Percentiles rank a stretch among this genome's conserved stretches.
Evolutionary conservation across 805 yeast genomes (phyloP).

Genomic region (Metschnikowia continentalis): DNA sequence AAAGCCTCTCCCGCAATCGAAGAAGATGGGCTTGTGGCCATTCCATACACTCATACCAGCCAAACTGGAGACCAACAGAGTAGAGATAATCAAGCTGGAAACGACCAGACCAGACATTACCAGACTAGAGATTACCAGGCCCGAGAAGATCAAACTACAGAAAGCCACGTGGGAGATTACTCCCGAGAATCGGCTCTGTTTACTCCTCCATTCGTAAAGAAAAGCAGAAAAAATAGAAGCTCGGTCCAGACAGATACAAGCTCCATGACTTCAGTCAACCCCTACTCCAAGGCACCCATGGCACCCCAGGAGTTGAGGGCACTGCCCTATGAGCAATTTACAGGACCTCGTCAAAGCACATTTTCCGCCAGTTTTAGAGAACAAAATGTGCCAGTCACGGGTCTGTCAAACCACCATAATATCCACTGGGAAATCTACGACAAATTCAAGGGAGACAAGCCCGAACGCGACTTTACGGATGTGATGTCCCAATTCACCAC

Average conservation of each 20-base stretch:
- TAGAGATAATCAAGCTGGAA: too few species aligned
- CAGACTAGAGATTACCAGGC: too few species aligned
- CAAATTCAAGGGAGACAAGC: not conserved
- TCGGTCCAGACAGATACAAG: not conserved
- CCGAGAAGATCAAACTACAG: too few species aligned
- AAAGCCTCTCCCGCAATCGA: not conserved
- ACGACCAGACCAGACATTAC: too few species aligned
- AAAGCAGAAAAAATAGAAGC: not conserved
- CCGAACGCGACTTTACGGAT: conserved; percentile 1
- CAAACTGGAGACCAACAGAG: not conserved
- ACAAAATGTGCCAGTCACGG: not conserved
- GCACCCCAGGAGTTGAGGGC: not conserved
- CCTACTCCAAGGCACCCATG: conserved; percentile 4
- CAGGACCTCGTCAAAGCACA: not conserved
- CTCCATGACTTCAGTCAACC: conserved; percentile 7
- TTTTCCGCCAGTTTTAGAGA: not conserved
- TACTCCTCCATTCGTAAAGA: not conserved
- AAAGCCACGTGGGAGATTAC: too few species aligned
- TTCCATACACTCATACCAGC: conserved; percentile 10
- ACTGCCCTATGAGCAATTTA: conserved; percentile 1
- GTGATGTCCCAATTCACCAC: conserved; percentile 8
- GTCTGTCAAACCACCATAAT: not conserved
- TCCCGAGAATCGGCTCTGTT: not conserved
- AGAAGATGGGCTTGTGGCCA: conserved; percentile 10
- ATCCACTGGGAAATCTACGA: not conserved